phyloP scores from a whole-genome alignment of 2,329 filamentous ascomycete genomes.

The Phoma sp. region DNA sequence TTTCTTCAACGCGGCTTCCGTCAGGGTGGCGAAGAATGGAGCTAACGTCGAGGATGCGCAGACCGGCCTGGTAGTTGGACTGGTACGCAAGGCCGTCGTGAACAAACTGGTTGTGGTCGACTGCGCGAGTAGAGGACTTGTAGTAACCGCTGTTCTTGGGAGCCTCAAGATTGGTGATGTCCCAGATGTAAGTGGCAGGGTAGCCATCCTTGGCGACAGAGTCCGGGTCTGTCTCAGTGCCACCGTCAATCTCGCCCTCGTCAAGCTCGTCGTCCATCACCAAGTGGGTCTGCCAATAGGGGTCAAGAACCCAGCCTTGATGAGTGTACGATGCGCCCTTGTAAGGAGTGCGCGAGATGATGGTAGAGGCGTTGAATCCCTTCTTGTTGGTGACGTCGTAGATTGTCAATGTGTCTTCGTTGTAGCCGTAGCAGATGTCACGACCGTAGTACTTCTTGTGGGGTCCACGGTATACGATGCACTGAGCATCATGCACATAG shows the following conservation, averaged over 20 bases:
- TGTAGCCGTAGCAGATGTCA: conserved; percentile 65
- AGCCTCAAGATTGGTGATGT: conserved; percentile 45
- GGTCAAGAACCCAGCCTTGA: conserved; percentile 61
- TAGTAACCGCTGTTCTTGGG: conserved; percentile 51
- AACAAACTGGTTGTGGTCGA: conserved; percentile 57
- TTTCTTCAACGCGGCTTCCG: conserved; percentile 48
- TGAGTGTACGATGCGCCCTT: conserved; percentile 63
- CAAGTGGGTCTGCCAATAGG: conserved; percentile 44
- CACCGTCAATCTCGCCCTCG: conserved; percentile 42
- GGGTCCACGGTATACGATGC: conserved; percentile 62
- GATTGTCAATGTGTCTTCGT: conserved; percentile 61
- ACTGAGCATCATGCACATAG: conserved; percentile 67
- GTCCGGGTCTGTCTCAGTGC: conserved; percentile 23
- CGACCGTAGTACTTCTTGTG: conserved; percentile 56
- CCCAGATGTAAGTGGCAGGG: conserved; percentile 47
- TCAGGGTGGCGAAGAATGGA: conserved; percentile 47
- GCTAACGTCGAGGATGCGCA: conserved; percentile 51
- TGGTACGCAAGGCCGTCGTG: conserved; percentile 50
- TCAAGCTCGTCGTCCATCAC: conserved; percentile 49
- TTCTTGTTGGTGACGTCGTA: conserved; percentile 61
- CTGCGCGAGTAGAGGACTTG: conserved; percentile 46
- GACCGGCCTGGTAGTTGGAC: conserved; percentile 52
- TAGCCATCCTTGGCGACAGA: conserved; percentile 42
- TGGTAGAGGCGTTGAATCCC: conserved; percentile 60
- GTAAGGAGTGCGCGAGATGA: conserved; percentile 62